phyloP scores from a whole-genome alignment of 805 yeast genomes.

The Kodamaea sagamina region DNA sequence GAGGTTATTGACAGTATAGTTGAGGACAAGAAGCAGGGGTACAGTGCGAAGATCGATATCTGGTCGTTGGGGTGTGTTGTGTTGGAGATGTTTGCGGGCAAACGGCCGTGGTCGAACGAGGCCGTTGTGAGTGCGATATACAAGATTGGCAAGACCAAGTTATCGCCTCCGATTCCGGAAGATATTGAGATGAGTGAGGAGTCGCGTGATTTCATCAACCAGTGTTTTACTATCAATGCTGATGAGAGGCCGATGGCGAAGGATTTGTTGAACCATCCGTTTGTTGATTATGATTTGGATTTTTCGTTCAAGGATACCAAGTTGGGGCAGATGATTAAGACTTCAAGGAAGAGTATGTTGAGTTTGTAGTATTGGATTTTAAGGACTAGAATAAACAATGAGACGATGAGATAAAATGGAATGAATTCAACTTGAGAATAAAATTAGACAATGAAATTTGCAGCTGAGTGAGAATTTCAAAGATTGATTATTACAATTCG shows the following conservation, averaged over 20 bases:
- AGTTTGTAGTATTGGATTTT: slow-evolving; percentile 3
- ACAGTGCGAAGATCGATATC: slow-evolving; percentile 95
- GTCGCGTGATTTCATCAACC: slow-evolving; percentile 71
- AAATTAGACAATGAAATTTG: too few species aligned
- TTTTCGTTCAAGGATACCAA: slow-evolving; percentile 58
- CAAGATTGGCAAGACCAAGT: slow-evolving; percentile 78
- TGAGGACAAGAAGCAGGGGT: slow-evolving; percentile 78
- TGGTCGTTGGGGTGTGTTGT: slow-evolving; percentile 99
- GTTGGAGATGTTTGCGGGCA: slow-evolving; percentile 95
- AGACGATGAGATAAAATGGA: too few species aligned
- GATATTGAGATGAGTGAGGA: slow-evolving; percentile 68
- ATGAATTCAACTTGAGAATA: too few species aligned
- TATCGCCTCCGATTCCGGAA: slow-evolving; percentile 96
- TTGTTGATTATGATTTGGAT: slow-evolving; percentile 41
- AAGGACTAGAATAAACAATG: background rate
- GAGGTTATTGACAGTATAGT: slow-evolving; percentile 89
- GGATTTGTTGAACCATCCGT: slow-evolving; percentile 55
- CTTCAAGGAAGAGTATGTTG: slow-evolving; percentile 23
- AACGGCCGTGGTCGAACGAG: slow-evolving; percentile 95
- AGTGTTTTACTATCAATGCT: slow-evolving; percentile 76
- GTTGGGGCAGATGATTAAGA: slow-evolving; percentile 54
- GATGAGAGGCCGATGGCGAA: slow-evolving; percentile 87
- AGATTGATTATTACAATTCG: too few species aligned
- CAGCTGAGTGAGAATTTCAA: too few species aligned
- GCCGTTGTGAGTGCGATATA: slow-evolving; percentile 95